Percentiles rank a stretch among this genome's conserved stretches.
Evolutionary conservation across 1,284 basidiomycete genomes (phyloP).

Genomic region (Apiotrichum domesticum): DNA sequence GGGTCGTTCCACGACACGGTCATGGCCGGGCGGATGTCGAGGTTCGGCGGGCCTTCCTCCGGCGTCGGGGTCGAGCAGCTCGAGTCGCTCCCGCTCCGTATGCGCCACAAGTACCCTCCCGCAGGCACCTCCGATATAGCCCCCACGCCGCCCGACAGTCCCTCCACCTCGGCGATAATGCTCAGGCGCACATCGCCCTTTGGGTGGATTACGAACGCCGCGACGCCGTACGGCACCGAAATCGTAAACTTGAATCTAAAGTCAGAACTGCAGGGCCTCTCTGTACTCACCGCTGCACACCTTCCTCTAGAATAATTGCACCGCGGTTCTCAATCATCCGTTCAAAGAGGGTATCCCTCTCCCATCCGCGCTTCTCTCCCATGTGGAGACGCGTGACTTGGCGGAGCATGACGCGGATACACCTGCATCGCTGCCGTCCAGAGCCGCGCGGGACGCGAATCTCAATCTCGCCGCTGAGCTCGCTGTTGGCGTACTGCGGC

Average conservation of each 20-base stretch:
- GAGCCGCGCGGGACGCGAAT: conserved; percentile 20
- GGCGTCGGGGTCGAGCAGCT: background rate
- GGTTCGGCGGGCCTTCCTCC: background rate
- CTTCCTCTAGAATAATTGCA: conserved; percentile 27
- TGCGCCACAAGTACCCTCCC: background rate
- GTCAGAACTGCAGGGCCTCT: background rate
- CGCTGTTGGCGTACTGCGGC: conserved; percentile 4
- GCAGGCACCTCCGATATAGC: background rate
- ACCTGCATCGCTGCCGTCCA: conserved; percentile 23
- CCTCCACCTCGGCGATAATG: conserved; percentile 24
- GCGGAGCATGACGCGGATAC: conserved; percentile 27
- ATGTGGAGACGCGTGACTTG: conserved; percentile 22
- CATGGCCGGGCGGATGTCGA: conserved; percentile 11
- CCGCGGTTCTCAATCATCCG: conserved; percentile 23
- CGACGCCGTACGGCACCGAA: conserved; percentile 21
- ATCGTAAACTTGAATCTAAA: conserved; percentile 27
- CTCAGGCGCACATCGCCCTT: conserved; percentile 16
- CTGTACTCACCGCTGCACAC: conserved; percentile 21
- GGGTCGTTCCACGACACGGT: conserved; percentile 17
- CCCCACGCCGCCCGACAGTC: conserved; percentile 2
- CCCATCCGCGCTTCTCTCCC: conserved; percentile 20
- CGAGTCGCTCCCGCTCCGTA: background rate
- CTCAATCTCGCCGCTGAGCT: conserved; percentile 27
- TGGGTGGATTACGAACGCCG: conserved; percentile 25
- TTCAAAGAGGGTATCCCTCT: conserved; percentile 28